Conservation (phyloP, 768 basidiomycete species). For the Mycena kentingensis region DNA sequence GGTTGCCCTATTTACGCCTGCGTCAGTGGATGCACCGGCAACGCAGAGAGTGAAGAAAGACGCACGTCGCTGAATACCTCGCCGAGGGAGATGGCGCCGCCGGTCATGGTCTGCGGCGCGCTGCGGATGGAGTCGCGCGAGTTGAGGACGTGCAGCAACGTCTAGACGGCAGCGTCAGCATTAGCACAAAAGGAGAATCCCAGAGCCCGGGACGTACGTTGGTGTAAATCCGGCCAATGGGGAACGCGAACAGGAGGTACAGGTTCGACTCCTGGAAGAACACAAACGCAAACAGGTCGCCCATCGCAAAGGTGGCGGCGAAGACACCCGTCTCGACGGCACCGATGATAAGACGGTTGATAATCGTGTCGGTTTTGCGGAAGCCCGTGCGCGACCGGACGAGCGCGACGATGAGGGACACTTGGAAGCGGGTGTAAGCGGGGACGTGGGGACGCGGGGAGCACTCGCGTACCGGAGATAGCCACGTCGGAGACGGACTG, state of each 20-base stretch:
- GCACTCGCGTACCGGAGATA: conserved; percentile 47
- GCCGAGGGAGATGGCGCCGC: neutral
- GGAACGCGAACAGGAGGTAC: conserved; percentile 38
- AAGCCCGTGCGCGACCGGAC: conserved; percentile 52
- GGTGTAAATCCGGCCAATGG: conserved; percentile 44
- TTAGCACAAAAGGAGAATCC: neutral
- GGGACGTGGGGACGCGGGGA: neutral
- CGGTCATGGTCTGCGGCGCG: neutral
- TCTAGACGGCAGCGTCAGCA: neutral
- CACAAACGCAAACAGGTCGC: conserved; percentile 44
- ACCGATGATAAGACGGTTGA: conserved; percentile 56
- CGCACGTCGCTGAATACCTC: neutral
- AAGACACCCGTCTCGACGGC: conserved; percentile 58
- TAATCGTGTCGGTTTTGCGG: conserved; percentile 50
- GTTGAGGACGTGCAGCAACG: neutral
- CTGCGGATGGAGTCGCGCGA: neutral
- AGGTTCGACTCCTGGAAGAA: conserved; percentile 28
- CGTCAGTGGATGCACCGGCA: conserved; percentile 1
- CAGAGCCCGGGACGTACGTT: conserved; percentile 37
- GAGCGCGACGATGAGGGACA: conserved; percentile 34
- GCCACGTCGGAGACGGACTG: conserved; percentile 46
- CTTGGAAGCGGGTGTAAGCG: conserved; percentile 15
- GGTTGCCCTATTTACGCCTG: too few species aligned
- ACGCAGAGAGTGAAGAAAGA: neutral
- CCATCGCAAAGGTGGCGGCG: conserved; percentile 52